Evolutionary conservation across 805 yeast species (phyloP).

Genomic region (Ogataea corticis): DNA sequence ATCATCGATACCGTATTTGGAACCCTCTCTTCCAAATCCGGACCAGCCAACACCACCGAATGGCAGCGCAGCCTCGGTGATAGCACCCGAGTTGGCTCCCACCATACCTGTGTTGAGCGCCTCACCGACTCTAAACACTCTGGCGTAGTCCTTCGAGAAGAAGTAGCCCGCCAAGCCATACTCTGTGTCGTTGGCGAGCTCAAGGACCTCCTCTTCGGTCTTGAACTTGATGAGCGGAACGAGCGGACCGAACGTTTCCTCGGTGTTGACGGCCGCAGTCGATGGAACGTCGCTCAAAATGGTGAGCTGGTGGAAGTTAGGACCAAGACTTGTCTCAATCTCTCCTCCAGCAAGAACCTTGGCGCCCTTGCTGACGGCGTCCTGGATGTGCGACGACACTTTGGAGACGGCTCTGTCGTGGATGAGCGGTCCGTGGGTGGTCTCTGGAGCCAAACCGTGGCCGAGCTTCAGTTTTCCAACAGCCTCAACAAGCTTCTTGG

Average conservation of each 20-base stretch:
- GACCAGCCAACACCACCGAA: constrained; percentile 80
- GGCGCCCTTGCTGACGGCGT: constrained; percentile 71
- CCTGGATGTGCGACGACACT: constrained; percentile 61
- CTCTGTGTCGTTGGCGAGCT: constrained; percentile 61
- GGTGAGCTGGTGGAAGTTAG: constrained; percentile 67
- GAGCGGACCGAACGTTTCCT: constrained; percentile 83
- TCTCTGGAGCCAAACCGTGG: constrained; percentile 55
- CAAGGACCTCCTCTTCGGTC: constrained; percentile 63
- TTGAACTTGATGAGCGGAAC: constrained; percentile 68
- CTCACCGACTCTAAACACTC: constrained; percentile 63
- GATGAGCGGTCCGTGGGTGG: constrained; percentile 78
- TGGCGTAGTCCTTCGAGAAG: constrained; percentile 54
- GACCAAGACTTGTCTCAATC: constrained; percentile 54
- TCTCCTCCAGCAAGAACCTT: constrained; percentile 61
- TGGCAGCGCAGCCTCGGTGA: constrained; percentile 68
- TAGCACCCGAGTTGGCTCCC: constrained; percentile 74
- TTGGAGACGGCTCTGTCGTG: constrained; percentile 61
- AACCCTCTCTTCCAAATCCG: constrained; percentile 82
- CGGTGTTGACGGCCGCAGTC: constrained; percentile 57
- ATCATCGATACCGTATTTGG: constrained; percentile 74
- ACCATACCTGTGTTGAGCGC: constrained; percentile 77
- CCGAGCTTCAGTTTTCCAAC: constrained; percentile 56
- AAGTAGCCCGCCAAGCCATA: constrained; percentile 82
- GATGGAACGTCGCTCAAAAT: constrained; percentile 59
- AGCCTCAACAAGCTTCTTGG: constrained; percentile 46